Base-by-base conservation (phyloP, 1,139 yeast species). In the Spathaspora jeffriesii region DNA sequence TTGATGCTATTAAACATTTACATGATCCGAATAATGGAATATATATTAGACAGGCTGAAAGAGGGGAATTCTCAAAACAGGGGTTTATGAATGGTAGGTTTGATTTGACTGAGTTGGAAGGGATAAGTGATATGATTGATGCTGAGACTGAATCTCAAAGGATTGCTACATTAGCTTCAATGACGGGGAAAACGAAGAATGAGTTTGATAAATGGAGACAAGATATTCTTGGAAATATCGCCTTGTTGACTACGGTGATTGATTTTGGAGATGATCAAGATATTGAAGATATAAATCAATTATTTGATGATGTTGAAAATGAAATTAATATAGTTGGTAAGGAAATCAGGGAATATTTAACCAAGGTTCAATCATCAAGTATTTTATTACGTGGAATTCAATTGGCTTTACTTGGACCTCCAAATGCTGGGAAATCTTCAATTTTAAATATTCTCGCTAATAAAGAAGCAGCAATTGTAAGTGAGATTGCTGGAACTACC, bases 241-340 rank as follows among this genome's bases (percentile, higher is more conserved):
- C 96, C 0, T 67, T 86, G 46, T 64, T 93, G 43, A 85, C 98
- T 0, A 96, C 98, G 0, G 77, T 92, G 2, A 89, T 93, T 43
- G 99, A 95, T 65, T 93, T 93, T 62, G 97, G 96, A n/a, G 99
- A 93, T 54, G 96, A 90, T 54, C 89, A 88, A 47, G 96, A 89
- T 53, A 74, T 90, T 28, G 91, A 85, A 10, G 87, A 86, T 53
- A 75, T 78, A 1, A 69, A 65, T 4, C 61, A 64, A 13, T 70
- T 85, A 17, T 78, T 88, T 48, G 67, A 64, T 13, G 65, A 67
- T 1, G 91, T 88, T 1, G 72, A 68, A 11, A 42, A 32, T 0
- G 76, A 76, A 47, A 73, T 88, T 4, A 50, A 50, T 3, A 36
- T 25, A 1, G 58, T 90, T 10, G 64, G 73, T 18, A 5, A 5